Evolutionary conservation across 352 stramenopile species (phyloP).

Genomic region (Phytophthora vignae): DNA sequence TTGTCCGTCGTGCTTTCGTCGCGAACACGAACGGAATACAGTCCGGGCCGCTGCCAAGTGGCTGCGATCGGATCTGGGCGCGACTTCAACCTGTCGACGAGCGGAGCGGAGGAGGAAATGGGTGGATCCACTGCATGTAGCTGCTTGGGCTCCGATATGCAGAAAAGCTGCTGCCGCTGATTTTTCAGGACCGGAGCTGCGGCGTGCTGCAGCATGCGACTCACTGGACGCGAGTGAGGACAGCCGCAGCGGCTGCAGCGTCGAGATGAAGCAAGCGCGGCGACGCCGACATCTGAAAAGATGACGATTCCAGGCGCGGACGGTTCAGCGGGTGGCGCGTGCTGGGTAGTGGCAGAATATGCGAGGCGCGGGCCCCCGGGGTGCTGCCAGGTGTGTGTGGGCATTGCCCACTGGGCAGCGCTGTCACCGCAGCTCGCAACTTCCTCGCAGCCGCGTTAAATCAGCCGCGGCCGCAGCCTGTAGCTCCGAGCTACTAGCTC

Average conservation of each 20-base stretch:
- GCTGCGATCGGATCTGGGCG: neutral
- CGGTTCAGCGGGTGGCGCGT: neutral
- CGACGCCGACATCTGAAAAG: slow-evolving; percentile 5
- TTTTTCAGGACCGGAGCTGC: neutral
- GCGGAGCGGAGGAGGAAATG: neutral
- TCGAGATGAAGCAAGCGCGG: slow-evolving; percentile 1
- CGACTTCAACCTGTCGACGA: slow-evolving; percentile 24
- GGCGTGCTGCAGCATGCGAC: neutral
- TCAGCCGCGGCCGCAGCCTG: slow-evolving; percentile 8
- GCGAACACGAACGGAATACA: slow-evolving; percentile 18
- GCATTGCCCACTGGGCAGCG: too few species aligned
- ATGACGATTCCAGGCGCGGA: neutral
- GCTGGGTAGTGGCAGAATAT: neutral
- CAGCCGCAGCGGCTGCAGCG: slow-evolving; percentile 22
- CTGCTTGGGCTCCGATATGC: slow-evolving; percentile 10
- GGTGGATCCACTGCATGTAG: neutral
- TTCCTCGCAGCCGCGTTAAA: slow-evolving; percentile 21
- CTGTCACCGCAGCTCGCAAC: neutral
- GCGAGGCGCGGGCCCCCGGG: neutral
- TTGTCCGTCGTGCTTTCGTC: slow-evolving; percentile 20
- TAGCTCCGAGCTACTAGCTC: too few species aligned
- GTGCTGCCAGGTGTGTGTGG: neutral
- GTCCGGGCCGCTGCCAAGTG: slow-evolving; percentile 9
- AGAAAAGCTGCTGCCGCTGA: neutral
- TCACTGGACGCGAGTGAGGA: slow-evolving; percentile 6